Base-by-base conservation (phyloP, 352 stramenopile genomes). In the Phytopythium montanum region DNA sequence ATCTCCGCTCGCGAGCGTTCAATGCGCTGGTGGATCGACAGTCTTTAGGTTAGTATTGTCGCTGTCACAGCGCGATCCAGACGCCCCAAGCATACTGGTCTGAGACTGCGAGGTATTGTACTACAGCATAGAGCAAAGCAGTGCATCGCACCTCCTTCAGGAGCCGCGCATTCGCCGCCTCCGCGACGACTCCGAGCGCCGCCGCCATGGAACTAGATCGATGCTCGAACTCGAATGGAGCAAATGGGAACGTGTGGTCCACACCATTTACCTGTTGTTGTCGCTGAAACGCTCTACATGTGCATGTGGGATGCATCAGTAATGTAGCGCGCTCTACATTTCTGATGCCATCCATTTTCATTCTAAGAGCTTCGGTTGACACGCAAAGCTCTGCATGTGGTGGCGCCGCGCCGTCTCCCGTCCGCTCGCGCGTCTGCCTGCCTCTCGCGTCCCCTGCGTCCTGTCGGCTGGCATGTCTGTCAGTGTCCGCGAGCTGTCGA, bases 1-100 rank as follows among this genome's bases (percentile, higher is more conserved):
- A 92, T 67, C 60, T 85, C 49, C 68, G 82, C 67, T 34, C 73
- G 80, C 41, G 75, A 64, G 49, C 55, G 72, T 51, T 89, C 82
- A 7, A 92, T 78, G 34, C 68, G 76, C 82, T 92, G 36, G n/a
- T 25, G 25, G 49, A 55, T 10, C 26, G 23, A 5, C 49, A n/a
- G 14, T 3, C 5, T 19, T 21, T 6, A 44, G 16, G 33, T 55
- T n/a, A 55, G 49, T 12, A n/a, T 13, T 19, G 2, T 13, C 1
- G 5, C 44, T 23, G 2, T 10, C 28, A 31, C 44, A 31, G 44
- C 29, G 10, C 44, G 23, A 3, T 14, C 21, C 23, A 46, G 21
- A 19, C 13, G 4, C 26, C 23, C 28, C 26, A 5, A 5, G 19
- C 31, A 3, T 2, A 2, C 29, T 18, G 49, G 1, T 0, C 10